phyloP scores from a whole-genome alignment of 106 monocot genomes.

The Dendrobium nobile region DNA sequence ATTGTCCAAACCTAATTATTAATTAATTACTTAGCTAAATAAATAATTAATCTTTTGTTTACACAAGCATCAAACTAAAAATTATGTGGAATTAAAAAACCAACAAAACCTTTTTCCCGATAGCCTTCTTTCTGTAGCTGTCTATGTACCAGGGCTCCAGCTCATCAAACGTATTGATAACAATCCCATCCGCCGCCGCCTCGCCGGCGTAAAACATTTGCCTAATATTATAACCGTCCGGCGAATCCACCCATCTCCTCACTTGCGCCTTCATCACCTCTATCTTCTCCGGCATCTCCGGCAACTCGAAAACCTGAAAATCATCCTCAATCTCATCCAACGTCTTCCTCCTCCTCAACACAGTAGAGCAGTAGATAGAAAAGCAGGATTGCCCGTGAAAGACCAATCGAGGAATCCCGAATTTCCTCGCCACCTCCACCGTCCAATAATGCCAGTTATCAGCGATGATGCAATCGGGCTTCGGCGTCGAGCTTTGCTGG shows the following conservation, averaged over 20 bases:
- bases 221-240: background rate
- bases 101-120: background rate
- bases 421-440: slow-evolving; percentile 9
- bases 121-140: no score
- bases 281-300: slow-evolving; percentile 1
- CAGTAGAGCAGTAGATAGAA: slow-evolving; percentile 6
- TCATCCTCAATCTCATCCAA: background rate
- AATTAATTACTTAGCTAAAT: no score
- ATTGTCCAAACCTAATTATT: background rate
- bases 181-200: background rate
- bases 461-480: slow-evolving; percentile 24
- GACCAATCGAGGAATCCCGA: slow-evolving; percentile 35
- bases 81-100: no score
- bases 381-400: slow-evolving; percentile 41
- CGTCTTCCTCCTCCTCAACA: background rate
- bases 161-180: background rate
- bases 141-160: slow-evolving; percentile 2
- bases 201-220: background rate
- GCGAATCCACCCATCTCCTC: background rate
- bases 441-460: slow-evolving; percentile 29
- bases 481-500: background rate
- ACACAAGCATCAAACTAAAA: no score
- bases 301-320: background rate
- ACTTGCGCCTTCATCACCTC: slow-evolving; percentile 10
- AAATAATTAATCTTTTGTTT: no score